Evolutionary conservation across 805 yeast species (phyloP).

Genomic region (Yamadazyma nakazawae): DNA sequence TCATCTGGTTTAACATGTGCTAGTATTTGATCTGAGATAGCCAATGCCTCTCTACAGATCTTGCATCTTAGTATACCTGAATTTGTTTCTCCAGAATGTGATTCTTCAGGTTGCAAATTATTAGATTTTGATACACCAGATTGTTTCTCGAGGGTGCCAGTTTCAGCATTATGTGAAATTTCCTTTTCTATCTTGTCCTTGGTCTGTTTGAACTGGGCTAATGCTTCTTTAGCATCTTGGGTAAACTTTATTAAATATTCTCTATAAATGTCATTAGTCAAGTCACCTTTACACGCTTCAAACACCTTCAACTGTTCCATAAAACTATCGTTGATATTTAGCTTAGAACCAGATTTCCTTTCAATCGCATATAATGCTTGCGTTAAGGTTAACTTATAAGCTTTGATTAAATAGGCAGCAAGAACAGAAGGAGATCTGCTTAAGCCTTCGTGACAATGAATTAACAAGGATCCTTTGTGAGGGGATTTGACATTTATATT

Average conservation of each 20-base stretch:
- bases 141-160: constrained; percentile 11
- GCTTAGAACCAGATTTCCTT: constrained; percentile 46
- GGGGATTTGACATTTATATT: constrained; percentile 44
- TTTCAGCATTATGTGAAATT: constrained; percentile 2
- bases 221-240: constrained; percentile 42
- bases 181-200: background rate
- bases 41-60: constrained; percentile 72
- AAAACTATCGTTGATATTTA: constrained; percentile 66
- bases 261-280: constrained; percentile 23
- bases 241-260: constrained; percentile 24
- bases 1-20: constrained; percentile 65
- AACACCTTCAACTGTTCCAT: constrained; percentile 67
- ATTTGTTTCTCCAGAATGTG: background rate
- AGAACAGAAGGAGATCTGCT: constrained; percentile 48
- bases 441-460: constrained; percentile 53
- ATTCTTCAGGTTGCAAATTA: constrained; percentile 14
- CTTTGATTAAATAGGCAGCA: constrained; percentile 49
- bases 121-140: constrained; percentile 6
- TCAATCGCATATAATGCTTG: constrained; percentile 76
- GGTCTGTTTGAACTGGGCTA: constrained; percentile 19
- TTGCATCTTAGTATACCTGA: constrained; percentile 60
- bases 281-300: constrained; percentile 33
- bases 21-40: constrained; percentile 58
- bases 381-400: constrained; percentile 50
- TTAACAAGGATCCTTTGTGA: constrained; percentile 43